Percentiles rank a stretch among this genome's conserved stretches.
Evolutionary conservation across 108 stramenopile species (phyloP).

Genomic region (Cyclotella baltica): DNA sequence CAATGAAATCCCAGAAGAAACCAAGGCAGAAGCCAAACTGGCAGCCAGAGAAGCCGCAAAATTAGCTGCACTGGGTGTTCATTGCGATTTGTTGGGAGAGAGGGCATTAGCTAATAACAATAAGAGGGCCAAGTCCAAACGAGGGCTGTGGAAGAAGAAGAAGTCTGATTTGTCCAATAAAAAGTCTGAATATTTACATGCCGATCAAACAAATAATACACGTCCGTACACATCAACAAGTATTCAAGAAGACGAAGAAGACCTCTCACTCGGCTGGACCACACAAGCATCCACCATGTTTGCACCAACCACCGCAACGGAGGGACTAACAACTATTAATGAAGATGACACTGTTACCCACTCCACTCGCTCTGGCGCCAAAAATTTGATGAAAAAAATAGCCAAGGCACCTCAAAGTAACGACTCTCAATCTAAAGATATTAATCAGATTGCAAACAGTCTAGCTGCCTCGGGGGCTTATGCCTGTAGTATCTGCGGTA

Average conservation of each 20-base stretch:
- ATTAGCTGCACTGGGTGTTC: conserved; percentile 12
- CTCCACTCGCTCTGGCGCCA: neutral
- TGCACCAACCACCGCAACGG: conserved; percentile 1
- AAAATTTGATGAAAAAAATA: conserved; percentile 4
- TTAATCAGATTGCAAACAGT: neutral
- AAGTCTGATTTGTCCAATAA: neutral
- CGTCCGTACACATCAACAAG: neutral
- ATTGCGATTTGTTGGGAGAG: neutral
- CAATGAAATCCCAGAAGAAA: neutral
- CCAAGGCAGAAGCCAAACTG: conserved; percentile 17
- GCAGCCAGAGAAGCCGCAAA: conserved; percentile 15
- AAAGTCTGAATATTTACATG: neutral
- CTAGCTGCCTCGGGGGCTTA: conserved; percentile 56
- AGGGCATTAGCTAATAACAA: neutral
- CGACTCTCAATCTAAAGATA: neutral
- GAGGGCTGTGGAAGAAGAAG: neutral
- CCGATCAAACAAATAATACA: neutral
- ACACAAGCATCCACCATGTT: too few species aligned
- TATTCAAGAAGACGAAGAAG: neutral
- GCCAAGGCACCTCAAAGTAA: neutral
- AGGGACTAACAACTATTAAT: neutral
- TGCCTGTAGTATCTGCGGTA: conserved; percentile 80
- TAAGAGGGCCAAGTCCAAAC: neutral
- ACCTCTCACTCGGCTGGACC: conserved; percentile 3
- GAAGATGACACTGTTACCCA: conserved; percentile 2